Base-by-base conservation (phyloP, 73 alveolate genomes). In the Paramecium primaurelia region DNA sequence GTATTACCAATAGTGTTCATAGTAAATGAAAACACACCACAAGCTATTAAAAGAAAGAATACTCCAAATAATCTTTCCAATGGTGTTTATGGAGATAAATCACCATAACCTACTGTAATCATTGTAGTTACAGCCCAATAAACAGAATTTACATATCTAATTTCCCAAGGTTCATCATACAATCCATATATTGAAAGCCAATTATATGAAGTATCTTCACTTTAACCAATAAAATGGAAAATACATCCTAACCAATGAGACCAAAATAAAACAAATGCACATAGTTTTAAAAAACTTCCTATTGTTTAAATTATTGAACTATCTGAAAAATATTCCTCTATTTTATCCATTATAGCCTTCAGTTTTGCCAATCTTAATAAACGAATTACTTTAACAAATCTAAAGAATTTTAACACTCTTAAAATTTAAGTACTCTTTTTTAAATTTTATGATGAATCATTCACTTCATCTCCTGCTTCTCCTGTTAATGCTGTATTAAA, bases 71-170 rank as follows among this genome's bases (percentile, higher is more conserved):
- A 25, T 60, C 94, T 95, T 73, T 96, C 98, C 40, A 75, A 42
- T 20, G 92, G 77, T 11, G 94, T 96, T 45, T 83, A 44, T 22
- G 97, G 97, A 10, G 86, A 44, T 18, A 95, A 80, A 80, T 96
- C 98, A 18, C 98, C 98, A 77, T 96, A 96, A 34, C 98, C 98
- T 12, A 96, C 96, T 8, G 98, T 96, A 51, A 92, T 91, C 96
- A 95, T 96, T 38, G 97, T 93, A 4, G 96, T 93, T 6, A 93
- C 95, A 11, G 97, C 97, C 94, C 97, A 96, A 77, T 96, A 96
- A 3, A 96, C 54, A 3, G 98, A 87, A 32, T 97, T 86, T 8
- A 96, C 86, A 86, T 96, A 96, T 59, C 88, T 18, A 18, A 71
- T 85, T 71, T 22, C 71, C 71, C 73, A 80, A 26, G 71, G 26